These are phyloP conservation scores for Iodosphaeria phyllophila DNA, from an alignment of 2,329 filamentous ascomycete species.

Conservation along the genomic window DNA sequence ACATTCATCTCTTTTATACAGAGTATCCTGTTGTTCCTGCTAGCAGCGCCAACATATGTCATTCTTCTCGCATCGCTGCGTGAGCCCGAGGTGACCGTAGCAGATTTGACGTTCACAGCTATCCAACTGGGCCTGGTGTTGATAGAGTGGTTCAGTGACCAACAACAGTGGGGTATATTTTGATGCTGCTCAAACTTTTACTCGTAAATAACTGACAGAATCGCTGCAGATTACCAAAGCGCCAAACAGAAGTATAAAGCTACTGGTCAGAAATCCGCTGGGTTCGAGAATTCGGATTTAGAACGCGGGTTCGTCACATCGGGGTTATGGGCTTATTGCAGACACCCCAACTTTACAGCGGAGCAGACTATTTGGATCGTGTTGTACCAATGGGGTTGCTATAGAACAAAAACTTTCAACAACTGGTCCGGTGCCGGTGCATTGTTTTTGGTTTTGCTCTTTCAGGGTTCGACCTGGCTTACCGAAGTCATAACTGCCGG, in stretches of 20 bases:
- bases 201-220: constrained; percentile 3
- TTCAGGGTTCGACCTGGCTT: constrained; percentile 75
- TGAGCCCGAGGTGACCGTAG: constrained; percentile 24
- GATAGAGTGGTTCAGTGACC: constrained; percentile 68
- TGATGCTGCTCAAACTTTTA: neutral
- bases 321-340: constrained; percentile 72
- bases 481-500: constrained; percentile 63
- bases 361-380: constrained; percentile 84
- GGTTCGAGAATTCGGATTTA: constrained; percentile 53
- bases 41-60: constrained; percentile 63
- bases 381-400: constrained; percentile 77
- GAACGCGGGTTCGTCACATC: constrained; percentile 76
- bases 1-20: constrained; percentile 78
- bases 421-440: constrained; percentile 67
- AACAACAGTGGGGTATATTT: constrained; percentile 69
- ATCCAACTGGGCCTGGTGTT: constrained; percentile 30
- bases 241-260: constrained; percentile 63
- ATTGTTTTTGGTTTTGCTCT: constrained; percentile 54
- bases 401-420: constrained; percentile 47
- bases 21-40: constrained; percentile 59
- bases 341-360: constrained; percentile 88
- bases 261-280: constrained; percentile 49
- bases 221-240: constrained; percentile 52
- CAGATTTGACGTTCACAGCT: constrained; percentile 28
- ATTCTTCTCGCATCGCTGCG: constrained; percentile 56